A percentile compares a stretch with the other conserved stretches of the same genome.
Conservation (phyloP, 2,329 filamentous ascomycete genomes). For the Penicillium palitans region DNA sequence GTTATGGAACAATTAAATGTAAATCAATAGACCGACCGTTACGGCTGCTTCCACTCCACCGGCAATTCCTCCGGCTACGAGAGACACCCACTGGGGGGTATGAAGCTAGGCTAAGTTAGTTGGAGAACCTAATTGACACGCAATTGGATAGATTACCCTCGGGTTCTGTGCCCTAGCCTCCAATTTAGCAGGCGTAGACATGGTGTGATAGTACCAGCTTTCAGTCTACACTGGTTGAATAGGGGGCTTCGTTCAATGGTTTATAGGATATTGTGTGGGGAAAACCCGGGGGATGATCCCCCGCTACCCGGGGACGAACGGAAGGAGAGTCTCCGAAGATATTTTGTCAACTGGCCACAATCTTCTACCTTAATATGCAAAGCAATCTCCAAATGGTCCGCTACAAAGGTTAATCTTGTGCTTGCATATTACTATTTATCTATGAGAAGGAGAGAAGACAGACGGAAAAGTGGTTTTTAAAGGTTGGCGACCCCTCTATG, state of each 20-base stretch:
- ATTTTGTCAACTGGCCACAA: too few species aligned
- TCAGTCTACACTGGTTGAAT: neutral
- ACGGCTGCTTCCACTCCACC: slow-evolving; percentile 55
- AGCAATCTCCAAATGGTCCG: too few species aligned
- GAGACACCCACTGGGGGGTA: slow-evolving; percentile 46
- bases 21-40: slow-evolving; percentile 39
- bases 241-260: neutral
- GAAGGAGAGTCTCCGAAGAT: too few species aligned
- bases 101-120: slow-evolving; percentile 14
- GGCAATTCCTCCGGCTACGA: slow-evolving; percentile 54
- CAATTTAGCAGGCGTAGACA: neutral
- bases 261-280: neutral
- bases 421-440: too few species aligned
- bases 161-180: neutral
- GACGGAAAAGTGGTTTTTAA: too few species aligned
- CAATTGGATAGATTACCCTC: neutral
- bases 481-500: too few species aligned
- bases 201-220: neutral
- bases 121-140: neutral
- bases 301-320: too few species aligned
- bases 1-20: neutral
- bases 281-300: neutral
- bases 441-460: too few species aligned
- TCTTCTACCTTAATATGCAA: too few species aligned
- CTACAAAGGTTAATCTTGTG: too few species aligned